Evolutionary conservation across 1,139 yeast genomes (phyloP).

Genomic region (Arxiozyma slooffiae): DNA sequence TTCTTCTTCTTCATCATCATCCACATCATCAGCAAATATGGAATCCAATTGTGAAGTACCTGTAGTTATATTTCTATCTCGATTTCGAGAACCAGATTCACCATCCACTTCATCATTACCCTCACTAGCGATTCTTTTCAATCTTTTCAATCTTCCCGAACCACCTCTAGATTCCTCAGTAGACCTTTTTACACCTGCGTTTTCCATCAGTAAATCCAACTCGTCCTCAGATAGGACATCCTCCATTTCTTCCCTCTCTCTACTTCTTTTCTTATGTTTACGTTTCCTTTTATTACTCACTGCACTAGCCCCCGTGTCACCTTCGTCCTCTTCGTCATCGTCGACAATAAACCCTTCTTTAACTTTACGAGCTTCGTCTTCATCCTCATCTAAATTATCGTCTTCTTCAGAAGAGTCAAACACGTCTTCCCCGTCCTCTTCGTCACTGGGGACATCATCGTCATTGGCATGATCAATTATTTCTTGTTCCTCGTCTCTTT

Average conservation of each 20-base stretch:
- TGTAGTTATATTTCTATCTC: neutral
- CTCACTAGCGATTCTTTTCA: slow-evolving; percentile 56
- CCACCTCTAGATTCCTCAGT: slow-evolving; percentile 31
- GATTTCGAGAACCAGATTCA: slow-evolving; percentile 16
- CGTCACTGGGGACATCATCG: slow-evolving; percentile 33
- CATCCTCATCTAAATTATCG: slow-evolving; percentile 66
- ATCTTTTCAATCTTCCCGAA: slow-evolving; percentile 59
- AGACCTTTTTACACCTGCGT: slow-evolving; percentile 55
- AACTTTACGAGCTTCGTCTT: slow-evolving; percentile 63
- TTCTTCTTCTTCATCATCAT: slow-evolving; percentile 33
- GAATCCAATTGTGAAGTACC: slow-evolving; percentile 47
- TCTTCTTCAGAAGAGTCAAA: slow-evolving; percentile 69
- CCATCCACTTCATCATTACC: slow-evolving; percentile 30
- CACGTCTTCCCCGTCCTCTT: slow-evolving; percentile 39
- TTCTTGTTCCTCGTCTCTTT: slow-evolving; percentile 27
- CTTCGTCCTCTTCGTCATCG: slow-evolving; percentile 66
- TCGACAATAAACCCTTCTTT: slow-evolving; percentile 93
- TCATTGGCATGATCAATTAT: slow-evolving; percentile 25
- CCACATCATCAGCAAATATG: slow-evolving; percentile 81
- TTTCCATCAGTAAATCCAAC: slow-evolving; percentile 80
- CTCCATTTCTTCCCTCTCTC: slow-evolving; percentile 34
- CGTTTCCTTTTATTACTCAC: slow-evolving; percentile 34
- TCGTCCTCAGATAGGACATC: slow-evolving; percentile 89
- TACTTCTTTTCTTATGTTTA: slow-evolving; percentile 32
- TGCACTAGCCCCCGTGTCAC: slow-evolving; percentile 34